Percentiles rank a stretch among this genome's conserved stretches.
Conservation (phyloP, 2,329 filamentous ascomycete species). For the Pleoardoris graminearum region DNA sequence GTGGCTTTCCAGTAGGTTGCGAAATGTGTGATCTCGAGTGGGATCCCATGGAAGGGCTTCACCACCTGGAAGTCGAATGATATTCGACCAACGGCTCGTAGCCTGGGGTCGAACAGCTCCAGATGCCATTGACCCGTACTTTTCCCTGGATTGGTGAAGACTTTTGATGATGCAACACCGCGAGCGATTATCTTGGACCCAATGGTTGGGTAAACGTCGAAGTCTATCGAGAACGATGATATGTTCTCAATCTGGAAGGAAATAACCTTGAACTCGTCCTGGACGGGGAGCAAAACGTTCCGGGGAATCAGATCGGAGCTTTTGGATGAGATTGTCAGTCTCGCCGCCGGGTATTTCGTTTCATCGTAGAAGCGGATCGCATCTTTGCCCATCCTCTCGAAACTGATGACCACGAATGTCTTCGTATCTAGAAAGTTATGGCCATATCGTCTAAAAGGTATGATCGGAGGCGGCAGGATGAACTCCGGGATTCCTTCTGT, state of each 20-base stretch:
- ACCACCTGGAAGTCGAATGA: slow-evolving; percentile 95
- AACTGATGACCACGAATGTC: slow-evolving; percentile 90
- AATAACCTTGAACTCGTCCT: slow-evolving; percentile 90
- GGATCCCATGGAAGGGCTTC: slow-evolving; percentile 90
- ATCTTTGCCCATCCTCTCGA: slow-evolving; percentile 72
- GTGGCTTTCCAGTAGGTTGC: slow-evolving; percentile 99
- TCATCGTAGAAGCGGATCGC: slow-evolving; percentile 96
- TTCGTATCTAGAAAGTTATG: slow-evolving; percentile 99
- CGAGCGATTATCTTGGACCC: slow-evolving; percentile 97
- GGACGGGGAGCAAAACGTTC: slow-evolving; percentile 92
- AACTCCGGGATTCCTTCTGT: slow-evolving; percentile 89
- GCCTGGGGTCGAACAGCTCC: slow-evolving; percentile 87
- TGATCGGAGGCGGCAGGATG: slow-evolving; percentile 91
- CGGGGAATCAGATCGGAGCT: slow-evolving; percentile 93
- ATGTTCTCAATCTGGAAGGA: slow-evolving; percentile 96
- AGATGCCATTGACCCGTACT: slow-evolving; percentile 81
- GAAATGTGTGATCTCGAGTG: slow-evolving; percentile 95
- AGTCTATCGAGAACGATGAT: slow-evolving; percentile 90
- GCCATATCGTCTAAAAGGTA: slow-evolving; percentile 89
- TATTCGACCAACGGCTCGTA: slow-evolving; percentile 90
- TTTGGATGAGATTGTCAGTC: slow-evolving; percentile 95
- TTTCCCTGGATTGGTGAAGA: slow-evolving; percentile 75
- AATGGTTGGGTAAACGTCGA: slow-evolving; percentile 96
- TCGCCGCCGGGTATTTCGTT: slow-evolving; percentile 91
- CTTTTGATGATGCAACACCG: slow-evolving; percentile 84